A percentile compares a stretch with the other conserved stretches of the same genome.
phyloP scores from a whole-genome alignment of 2,329 filamentous ascomycete species.

The Pseudogymnoascus sp. region DNA sequence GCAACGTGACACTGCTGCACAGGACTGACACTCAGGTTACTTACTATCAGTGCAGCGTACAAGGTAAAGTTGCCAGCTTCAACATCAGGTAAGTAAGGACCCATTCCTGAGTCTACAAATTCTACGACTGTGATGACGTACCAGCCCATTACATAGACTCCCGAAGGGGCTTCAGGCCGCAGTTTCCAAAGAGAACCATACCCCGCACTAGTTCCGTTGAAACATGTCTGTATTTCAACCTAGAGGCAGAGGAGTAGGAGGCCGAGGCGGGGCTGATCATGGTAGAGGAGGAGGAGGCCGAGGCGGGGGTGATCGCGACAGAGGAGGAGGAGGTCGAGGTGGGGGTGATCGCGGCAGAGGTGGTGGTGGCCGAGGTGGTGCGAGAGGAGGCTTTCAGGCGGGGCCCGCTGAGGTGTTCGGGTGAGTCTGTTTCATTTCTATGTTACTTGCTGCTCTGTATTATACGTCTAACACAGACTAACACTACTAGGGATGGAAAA shows the following conservation, averaged over 20 bases:
- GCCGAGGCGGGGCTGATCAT: background rate
- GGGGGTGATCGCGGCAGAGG: slow-evolving; percentile 6
- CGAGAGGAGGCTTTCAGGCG: background rate
- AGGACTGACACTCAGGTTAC: background rate
- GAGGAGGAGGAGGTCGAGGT: slow-evolving; percentile 8
- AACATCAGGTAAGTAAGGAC: background rate
- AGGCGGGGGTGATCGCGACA: background rate
- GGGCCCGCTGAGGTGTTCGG: slow-evolving; percentile 4
- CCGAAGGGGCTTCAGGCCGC: background rate
- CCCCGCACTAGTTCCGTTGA: background rate
- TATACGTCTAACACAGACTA: background rate
- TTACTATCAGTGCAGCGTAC: background rate
- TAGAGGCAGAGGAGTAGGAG: slow-evolving; percentile 6
- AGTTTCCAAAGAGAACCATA: background rate
- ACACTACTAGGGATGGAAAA: background rate
- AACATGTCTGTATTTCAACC: background rate
- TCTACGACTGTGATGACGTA: background rate
- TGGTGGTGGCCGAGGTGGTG: slow-evolving; percentile 7
- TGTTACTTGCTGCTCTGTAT: background rate
- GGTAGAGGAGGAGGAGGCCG: slow-evolving; percentile 8
- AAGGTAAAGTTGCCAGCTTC: background rate
- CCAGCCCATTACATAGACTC: background rate
- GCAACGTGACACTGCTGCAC: background rate
- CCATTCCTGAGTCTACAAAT: background rate
- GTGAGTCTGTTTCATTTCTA: slow-evolving; percentile 11